Evolutionary conservation across 192 early-diverging fungal species (phyloP).

Genomic region (Spizellomyces sp.): DNA sequence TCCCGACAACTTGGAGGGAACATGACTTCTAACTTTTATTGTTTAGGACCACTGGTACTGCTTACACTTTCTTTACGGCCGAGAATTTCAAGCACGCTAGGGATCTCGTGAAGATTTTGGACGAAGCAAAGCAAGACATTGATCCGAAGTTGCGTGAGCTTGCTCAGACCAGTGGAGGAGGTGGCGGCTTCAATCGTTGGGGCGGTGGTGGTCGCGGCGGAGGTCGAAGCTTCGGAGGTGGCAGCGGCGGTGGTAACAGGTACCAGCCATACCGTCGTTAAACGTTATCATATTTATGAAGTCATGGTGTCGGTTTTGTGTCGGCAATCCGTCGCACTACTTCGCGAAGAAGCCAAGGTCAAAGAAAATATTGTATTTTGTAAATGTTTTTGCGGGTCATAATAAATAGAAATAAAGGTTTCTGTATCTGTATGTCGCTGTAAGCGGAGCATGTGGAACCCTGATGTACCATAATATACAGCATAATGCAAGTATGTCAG

Average conservation of each 20-base stretch:
- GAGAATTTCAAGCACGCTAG: slow-evolving; percentile 56
- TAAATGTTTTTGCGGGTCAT: too few relatives aligned
- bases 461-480: too few relatives aligned
- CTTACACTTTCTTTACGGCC: slow-evolving; percentile 62
- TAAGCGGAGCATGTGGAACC: too few relatives aligned
- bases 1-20: not conserved
- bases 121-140: slow-evolving; percentile 63
- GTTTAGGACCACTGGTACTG: slow-evolving; percentile 52
- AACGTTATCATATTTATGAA: slow-evolving; percentile 42
- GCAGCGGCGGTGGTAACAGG: slow-evolving; percentile 52
- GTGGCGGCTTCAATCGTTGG: slow-evolving; percentile 1
- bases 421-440: too few relatives aligned
- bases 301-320: too few relatives aligned
- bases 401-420: too few relatives aligned
- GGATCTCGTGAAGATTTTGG: slow-evolving; percentile 53
- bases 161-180: slow-evolving; percentile 45
- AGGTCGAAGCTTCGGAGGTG: slow-evolving; percentile 41
- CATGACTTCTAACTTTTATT: not conserved
- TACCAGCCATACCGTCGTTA: slow-evolving; percentile 38
- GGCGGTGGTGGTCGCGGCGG: slow-evolving; percentile 40
- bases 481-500: too few relatives aligned
- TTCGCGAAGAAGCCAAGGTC: too few relatives aligned
- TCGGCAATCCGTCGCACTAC: too few relatives aligned
- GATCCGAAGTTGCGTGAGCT: slow-evolving; percentile 51
- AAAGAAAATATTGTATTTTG: too few relatives aligned